Conservation (phyloP, 192 early-diverging fungal species). For the Thoreauomyces humboldtii region DNA sequence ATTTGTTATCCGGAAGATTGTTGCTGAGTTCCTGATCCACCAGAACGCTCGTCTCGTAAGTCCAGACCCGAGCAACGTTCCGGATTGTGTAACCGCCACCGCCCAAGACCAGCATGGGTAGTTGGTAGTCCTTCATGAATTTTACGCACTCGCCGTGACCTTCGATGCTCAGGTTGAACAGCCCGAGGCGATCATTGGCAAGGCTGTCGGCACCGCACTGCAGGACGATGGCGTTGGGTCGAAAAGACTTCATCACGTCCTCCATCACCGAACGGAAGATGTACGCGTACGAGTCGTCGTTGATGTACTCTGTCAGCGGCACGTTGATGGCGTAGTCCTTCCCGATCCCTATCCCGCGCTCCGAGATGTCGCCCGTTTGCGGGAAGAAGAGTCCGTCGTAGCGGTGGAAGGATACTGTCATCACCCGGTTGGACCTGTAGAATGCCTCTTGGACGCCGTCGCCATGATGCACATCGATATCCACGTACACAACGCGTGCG, state of each 20-base stretch:
- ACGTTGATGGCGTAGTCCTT: constrained; percentile 95
- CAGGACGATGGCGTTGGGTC: constrained; percentile 85
- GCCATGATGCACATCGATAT: constrained; percentile 98
- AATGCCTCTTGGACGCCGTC: constrained; percentile 97
- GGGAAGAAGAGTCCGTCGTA: constrained; percentile 96
- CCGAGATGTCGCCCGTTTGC: constrained; percentile 86
- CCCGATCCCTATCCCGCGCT: constrained; percentile 82
- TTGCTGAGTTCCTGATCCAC: constrained; percentile 71
- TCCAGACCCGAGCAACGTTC: constrained; percentile 92
- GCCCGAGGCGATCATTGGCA: constrained; percentile 88
- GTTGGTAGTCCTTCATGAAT: constrained; percentile 85
- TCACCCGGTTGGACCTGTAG: constrained; percentile 88
- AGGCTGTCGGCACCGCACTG: constrained; percentile 98
- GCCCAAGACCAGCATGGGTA: constrained; percentile 90
- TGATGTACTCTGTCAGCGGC: constrained; percentile 90
- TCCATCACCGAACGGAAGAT: constrained; percentile 86
- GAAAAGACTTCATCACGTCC: constrained; percentile 90
- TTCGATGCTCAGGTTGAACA: constrained; percentile 90
- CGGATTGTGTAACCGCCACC: constrained; percentile 98
- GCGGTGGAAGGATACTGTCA: constrained; percentile 94
- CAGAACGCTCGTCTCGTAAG: constrained; percentile 88
- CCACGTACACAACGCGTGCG: constrained; percentile 90
- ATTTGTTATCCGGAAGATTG: constrained; percentile 82
- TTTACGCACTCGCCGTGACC: constrained; percentile 93
- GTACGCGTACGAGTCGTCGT: constrained; percentile 86